A percentile compares a stretch with the other conserved stretches of the same genome.
phyloP scores from a whole-genome alignment of 768 basidiomycete species.

The Roridomyces roridus region DNA sequence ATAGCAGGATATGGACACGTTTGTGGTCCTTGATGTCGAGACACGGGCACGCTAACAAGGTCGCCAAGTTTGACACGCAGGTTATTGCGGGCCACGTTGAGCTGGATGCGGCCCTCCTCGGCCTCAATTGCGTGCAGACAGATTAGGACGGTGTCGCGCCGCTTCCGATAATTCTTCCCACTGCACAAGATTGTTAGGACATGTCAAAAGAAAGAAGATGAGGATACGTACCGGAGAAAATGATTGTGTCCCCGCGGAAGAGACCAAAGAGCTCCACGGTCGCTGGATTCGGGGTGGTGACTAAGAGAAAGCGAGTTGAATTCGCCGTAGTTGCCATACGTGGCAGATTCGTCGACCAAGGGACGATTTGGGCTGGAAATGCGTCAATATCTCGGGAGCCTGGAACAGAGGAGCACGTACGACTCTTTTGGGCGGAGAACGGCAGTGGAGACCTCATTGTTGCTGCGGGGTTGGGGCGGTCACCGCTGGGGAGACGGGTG shows the following conservation, averaged over 20 bases:
- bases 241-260: constrained; percentile 97
- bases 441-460: constrained; percentile 91
- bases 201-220: neutral
- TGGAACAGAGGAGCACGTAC: constrained; percentile 55
- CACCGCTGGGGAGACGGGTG: constrained; percentile 87
- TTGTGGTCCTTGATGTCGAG: constrained; percentile 99
- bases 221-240: constrained; percentile 74
- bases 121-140: constrained; percentile 95
- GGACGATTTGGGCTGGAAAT: constrained; percentile 88
- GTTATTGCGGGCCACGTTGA: constrained; percentile 99
- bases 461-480: constrained; percentile 81
- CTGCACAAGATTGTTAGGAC: constrained; percentile 43
- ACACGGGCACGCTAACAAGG: constrained; percentile 95
- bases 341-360: constrained; percentile 92
- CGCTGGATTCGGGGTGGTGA: constrained; percentile 93
- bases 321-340: constrained; percentile 92
- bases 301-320: constrained; percentile 44
- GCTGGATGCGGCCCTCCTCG: constrained; percentile 96
- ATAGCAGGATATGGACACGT: constrained; percentile 94
- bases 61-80: constrained; percentile 97
- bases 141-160: constrained; percentile 96
- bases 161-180: constrained; percentile 98
- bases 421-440: constrained; percentile 98
- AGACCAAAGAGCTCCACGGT: constrained; percentile 95
- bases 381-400: constrained; percentile 24